A percentile compares a stretch with the other conserved stretches of the same genome.
Evolutionary conservation across 495 filamentous ascomycete genomes (phyloP).

Genomic region (Bacidia gigantensis): DNA sequence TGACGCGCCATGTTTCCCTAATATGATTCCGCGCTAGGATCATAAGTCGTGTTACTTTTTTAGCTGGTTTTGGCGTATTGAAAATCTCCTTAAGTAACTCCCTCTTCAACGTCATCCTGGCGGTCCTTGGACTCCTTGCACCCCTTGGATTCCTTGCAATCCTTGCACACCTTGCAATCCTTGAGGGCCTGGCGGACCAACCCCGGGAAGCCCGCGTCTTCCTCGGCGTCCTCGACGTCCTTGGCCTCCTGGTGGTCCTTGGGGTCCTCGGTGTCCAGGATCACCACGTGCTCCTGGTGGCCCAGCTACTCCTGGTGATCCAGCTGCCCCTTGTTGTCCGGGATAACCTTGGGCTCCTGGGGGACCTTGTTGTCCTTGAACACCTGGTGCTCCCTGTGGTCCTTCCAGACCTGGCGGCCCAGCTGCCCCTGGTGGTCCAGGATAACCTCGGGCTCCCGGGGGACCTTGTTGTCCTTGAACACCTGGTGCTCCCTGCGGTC

Average conservation of each 20-base stretch:
- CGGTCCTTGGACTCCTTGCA: not conserved
- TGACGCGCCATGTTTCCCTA: no score
- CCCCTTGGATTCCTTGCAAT: conserved; percentile 1
- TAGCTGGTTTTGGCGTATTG: no score
- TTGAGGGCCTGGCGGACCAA: no score
- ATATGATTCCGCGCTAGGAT: no score
- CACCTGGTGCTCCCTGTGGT: not conserved
- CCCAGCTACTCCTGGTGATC: not conserved
- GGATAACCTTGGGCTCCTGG: not conserved
- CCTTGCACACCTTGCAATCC: no score
- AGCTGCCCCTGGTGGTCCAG: not conserved
- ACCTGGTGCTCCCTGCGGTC: conserved; percentile 2
- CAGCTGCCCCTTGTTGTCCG: not conserved
- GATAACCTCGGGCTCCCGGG: conserved; percentile 3
- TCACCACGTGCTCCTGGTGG: conserved; percentile 1
- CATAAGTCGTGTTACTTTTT: no score
- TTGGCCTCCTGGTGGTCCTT: no score
- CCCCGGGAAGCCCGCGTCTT: no score
- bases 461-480: conserved; percentile 3
- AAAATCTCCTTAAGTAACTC: no score
- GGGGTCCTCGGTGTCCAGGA: not conserved
- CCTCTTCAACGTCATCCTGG: not conserved
- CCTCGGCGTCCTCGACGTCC: no score
- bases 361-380: not conserved
- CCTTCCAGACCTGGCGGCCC: not conserved